Base-by-base conservation (phyloP, 768 basidiomycete genomes). In the Cystofilobasidium bisporidii region DNA sequence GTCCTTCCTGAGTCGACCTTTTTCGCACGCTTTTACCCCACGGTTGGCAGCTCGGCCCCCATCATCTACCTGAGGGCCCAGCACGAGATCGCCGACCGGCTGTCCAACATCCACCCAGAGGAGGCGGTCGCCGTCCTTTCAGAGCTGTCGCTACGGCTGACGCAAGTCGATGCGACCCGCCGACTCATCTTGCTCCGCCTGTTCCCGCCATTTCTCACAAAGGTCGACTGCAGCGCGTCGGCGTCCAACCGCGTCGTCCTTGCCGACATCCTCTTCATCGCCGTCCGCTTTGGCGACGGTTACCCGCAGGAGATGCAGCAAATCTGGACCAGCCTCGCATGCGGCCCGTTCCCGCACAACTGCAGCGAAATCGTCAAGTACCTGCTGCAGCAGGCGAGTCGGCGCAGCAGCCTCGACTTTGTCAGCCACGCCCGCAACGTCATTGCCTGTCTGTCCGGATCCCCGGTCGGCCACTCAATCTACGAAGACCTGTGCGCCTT, bases 401-500 rank as follows among this genome's bases (percentile, higher is more conserved):
- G 87, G 75, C 86, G 92, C 50, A 86, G 87, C 45, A 91, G 84
- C 71, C 81, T 82, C 6, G 82, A 84, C 20, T 93, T 89, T 76
- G 83, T 94, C 67, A 80, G 80, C 53, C 88, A 88, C 72, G 87
- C 88, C 0, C 84, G 87, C 53, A 86, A 86, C 71, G 84, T 93
- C 62, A 83, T 94, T 26, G 87, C 90, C 0, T 91, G 85, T 71
- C 81, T 97, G 10, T 89, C 88, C 62, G 86, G 88, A 65, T 88
- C 87, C 30, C 80, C 81, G 20, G 82, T 85, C 20, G 89, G 88
- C 4, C 81, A 82, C 9, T 81, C 85, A 63, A 82, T 91, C 40
- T 88, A 91, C 72, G 84, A 87, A 72, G 89, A 91, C 59, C 78
- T 96, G n/a, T 89, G 87, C 76, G 84, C 83, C 45, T 81, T 93